phyloP scores from a whole-genome alignment of 345 rosid species.

The Arabidopsis arenosa region DNA sequence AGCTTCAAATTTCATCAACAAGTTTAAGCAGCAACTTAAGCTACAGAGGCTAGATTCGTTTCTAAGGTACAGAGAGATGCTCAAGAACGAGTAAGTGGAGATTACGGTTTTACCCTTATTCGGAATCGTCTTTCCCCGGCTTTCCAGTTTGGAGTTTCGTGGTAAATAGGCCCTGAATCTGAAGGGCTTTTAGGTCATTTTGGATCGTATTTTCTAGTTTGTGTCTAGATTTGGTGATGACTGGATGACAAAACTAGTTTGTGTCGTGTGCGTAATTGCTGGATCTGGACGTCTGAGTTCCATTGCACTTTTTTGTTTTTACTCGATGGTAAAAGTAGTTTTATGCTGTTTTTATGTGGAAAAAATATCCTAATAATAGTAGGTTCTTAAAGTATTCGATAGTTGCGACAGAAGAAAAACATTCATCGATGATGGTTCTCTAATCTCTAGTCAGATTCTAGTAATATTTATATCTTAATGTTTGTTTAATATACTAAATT shows the following conservation, averaged over 20 bases:
- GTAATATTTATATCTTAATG: neutral
- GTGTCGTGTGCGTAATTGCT: slow-evolving; percentile 36
- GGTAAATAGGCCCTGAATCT: neutral
- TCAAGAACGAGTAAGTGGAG: slow-evolving; percentile 22
- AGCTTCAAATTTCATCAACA: slow-evolving; percentile 47
- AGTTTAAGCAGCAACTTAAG: slow-evolving; percentile 48
- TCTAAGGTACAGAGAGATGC: slow-evolving; percentile 47
- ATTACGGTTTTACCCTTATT: slow-evolving; percentile 6
- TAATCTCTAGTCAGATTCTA: neutral
- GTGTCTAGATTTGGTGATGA: slow-evolving; percentile 29
- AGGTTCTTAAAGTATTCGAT: neutral
- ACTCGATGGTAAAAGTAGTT: slow-evolving; percentile 25
- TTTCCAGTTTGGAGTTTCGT: neutral
- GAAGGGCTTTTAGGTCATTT: slow-evolving; percentile 38
- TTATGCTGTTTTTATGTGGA: slow-evolving; percentile 14
- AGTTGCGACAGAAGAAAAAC: neutral
- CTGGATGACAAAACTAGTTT: slow-evolving; percentile 19
- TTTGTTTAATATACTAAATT: neutral
- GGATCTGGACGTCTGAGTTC: slow-evolving; percentile 29
- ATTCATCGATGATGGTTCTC: neutral
- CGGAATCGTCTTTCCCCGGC: neutral
- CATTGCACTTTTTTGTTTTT: slow-evolving; percentile 7
- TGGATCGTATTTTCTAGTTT: neutral
- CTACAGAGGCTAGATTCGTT: slow-evolving; percentile 48
- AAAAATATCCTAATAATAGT: neutral